Conservation (phyloP, 2,329 filamentous ascomycete genomes). For the Phialophora expanda region DNA sequence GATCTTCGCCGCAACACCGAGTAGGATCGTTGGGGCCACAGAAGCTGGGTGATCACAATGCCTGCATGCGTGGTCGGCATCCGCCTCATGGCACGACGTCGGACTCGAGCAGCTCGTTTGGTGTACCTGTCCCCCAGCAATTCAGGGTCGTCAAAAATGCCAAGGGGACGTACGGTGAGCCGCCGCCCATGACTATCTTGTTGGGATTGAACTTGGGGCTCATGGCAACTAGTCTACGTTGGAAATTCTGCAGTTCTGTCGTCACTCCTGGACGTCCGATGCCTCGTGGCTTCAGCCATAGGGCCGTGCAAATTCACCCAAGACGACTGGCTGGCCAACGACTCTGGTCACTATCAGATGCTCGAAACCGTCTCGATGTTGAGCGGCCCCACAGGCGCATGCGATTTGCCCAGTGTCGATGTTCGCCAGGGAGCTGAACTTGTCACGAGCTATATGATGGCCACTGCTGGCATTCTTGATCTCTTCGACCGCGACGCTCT, state of each 20-base stretch:
- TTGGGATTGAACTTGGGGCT: not conserved
- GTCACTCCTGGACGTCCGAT: not conserved
- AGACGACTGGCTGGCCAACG: no score
- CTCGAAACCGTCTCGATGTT: not conserved
- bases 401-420: not conserved
- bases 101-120: not conserved
- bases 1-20: no score
- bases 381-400: not conserved
- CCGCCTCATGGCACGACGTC: not conserved
- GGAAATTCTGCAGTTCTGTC: not conserved
- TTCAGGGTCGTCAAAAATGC: not conserved
- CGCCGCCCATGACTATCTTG: not conserved
- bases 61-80: not conserved
- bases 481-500: not conserved
- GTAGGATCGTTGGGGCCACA: no score
- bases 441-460: not conserved
- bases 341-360: not conserved
- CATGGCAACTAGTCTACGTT: not conserved
- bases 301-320: not conserved
- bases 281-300: not conserved
- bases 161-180: not conserved
- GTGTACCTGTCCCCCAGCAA: not conserved
- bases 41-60: not conserved
- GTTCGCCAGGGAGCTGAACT: not conserved
- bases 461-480: not conserved